Conservation (phyloP, 1,284 basidiomycete genomes). For the Tausonia pullulans region DNA sequence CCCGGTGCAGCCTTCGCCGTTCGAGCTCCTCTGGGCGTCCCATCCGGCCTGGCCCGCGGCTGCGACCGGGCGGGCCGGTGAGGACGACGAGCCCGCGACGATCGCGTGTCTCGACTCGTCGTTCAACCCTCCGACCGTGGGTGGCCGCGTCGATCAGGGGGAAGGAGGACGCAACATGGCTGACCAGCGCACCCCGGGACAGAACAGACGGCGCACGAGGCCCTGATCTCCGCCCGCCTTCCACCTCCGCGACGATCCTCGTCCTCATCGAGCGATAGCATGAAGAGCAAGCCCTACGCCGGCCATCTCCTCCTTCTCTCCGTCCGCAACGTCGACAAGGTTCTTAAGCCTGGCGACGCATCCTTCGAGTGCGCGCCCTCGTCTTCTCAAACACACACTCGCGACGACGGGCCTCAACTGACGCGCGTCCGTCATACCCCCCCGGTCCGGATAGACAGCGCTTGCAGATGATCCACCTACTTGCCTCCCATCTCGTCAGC, state of each 20-base stretch:
- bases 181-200: no score
- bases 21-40: constrained; percentile 25
- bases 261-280: constrained; percentile 8
- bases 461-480: constrained; percentile 66
- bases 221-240: constrained; percentile 48
- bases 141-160: not conserved
- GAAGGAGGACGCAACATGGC: no score
- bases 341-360: constrained; percentile 55
- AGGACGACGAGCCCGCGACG: constrained; percentile 18
- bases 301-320: constrained; percentile 74
- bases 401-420: not conserved
- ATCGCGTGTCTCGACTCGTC: constrained; percentile 71
- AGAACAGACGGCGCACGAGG: constrained; percentile 55
- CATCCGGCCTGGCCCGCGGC: constrained; percentile 24
- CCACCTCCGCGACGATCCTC: constrained; percentile 31
- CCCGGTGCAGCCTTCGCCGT: constrained; percentile 7
- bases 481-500: constrained; percentile 34
- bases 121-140: constrained; percentile 77
- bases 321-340: constrained; percentile 81
- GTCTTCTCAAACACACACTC: not conserved
- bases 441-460: constrained; percentile 41
- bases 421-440: not conserved
- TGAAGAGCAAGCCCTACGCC: constrained; percentile 42
- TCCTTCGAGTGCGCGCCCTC: constrained; percentile 36
- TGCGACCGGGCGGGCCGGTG: not conserved